phyloP scores from a whole-genome alignment of 2,329 filamentous ascomycete genomes.

The Colletotrichum noveboracense region DNA sequence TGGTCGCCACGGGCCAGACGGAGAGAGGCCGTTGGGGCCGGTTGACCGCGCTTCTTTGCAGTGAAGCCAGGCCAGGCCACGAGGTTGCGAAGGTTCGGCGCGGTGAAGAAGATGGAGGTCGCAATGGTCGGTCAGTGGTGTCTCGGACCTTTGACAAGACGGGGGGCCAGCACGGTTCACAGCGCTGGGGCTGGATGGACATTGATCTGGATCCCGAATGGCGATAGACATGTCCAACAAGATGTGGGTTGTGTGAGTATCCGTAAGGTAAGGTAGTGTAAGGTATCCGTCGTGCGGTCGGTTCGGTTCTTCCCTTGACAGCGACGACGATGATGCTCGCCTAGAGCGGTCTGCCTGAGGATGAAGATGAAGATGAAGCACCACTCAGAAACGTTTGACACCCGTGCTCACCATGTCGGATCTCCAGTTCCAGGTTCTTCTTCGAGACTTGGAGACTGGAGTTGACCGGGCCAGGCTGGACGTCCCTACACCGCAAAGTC shows the following conservation, averaged over 20 bases:
- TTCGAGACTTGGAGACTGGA: not conserved
- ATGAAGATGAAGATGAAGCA: not conserved
- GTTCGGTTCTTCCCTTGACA: not conserved
- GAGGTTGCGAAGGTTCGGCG: not conserved
- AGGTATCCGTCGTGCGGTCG: not conserved
- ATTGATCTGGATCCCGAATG: not conserved
- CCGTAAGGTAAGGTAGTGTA: not conserved
- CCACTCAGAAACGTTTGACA: not conserved
- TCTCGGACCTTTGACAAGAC: not conserved
- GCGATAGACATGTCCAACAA: not conserved
- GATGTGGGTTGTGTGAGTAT: not conserved
- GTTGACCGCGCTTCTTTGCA: not conserved
- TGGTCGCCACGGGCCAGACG: not conserved
- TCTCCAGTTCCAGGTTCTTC: not conserved
- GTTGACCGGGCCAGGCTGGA: not conserved
- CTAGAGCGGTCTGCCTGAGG: not conserved
- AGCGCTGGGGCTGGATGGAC: not conserved
- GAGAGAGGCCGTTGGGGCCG: not conserved
- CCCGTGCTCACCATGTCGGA: not conserved
- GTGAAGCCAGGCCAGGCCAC: not conserved
- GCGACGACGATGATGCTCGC: not conserved
- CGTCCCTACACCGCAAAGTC: not conserved
- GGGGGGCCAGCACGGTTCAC: not conserved
- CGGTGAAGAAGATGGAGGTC: not conserved
- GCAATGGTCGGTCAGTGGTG: not conserved